phyloP scores from a whole-genome alignment of 768 basidiomycete species.

The Chalciporus chontae region DNA sequence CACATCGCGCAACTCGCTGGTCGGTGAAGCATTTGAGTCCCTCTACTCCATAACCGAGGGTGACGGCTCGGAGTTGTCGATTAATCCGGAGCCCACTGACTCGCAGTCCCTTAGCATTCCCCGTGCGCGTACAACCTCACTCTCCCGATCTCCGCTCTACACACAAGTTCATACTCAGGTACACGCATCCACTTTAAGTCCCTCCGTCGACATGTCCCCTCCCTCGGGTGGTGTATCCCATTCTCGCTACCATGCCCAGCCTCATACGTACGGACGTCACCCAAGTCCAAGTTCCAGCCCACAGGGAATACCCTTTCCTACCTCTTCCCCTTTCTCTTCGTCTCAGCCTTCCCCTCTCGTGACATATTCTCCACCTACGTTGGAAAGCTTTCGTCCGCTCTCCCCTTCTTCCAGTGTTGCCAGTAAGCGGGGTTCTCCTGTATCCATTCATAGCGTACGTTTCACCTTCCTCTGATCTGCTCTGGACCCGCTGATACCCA shows the following conservation, averaged over 20 bases:
- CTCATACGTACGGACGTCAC: constrained; percentile 5
- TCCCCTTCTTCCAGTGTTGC: constrained; percentile 6
- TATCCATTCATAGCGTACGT: constrained; percentile 12
- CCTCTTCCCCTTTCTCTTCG: constrained; percentile 8
- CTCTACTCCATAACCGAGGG: constrained; percentile 19
- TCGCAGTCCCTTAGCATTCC: background rate
- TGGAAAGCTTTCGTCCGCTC: background rate
- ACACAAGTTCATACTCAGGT: background rate
- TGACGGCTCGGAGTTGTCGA: background rate
- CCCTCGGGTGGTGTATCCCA: background rate
- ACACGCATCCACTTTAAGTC: background rate
- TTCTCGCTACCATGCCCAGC: background rate
- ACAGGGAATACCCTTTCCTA: constrained; percentile 12
- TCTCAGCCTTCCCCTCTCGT: constrained; percentile 2
- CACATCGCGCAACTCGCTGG: constrained; percentile 8
- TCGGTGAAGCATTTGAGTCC: constrained; percentile 12
- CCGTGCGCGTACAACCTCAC: constrained; percentile 8
- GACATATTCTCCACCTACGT: background rate
- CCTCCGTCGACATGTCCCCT: constrained; percentile 9
- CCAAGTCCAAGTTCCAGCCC: constrained; percentile 9
- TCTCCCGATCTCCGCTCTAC: constrained; percentile 11
- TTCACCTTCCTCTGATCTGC: background rate
- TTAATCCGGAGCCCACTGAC: constrained; percentile 1
- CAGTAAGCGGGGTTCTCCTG: constrained; percentile 10
- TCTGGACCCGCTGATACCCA: background rate